Base-by-base conservation (phyloP, 345 rosid species). In the Turnera subulata region DNA sequence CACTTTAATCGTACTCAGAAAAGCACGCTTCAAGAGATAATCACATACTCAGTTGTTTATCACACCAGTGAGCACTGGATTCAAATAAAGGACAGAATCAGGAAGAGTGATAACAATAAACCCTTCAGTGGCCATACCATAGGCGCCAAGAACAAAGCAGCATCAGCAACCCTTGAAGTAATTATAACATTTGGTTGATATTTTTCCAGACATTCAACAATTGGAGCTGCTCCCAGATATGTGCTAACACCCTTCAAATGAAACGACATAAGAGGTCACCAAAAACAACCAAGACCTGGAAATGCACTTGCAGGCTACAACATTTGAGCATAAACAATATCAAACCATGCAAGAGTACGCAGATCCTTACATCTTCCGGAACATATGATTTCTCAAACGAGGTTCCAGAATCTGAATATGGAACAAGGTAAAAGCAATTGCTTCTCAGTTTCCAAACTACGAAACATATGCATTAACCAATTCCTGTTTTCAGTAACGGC, bases 201-300 rank as follows among this genome's bases (percentile, higher is more conserved):
- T 70, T 75, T 88, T 52, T 86, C 95, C 50, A 91, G 82, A 62
- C 96, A 91, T 75, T 84, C 87, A 64, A 91, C 96, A 68, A 91
- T 82, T 1, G 96, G 96, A 68, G 87, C 90, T 54, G 96, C 96
- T 76, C 98, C 98, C 55, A 91, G 78, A 77, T 91, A 91, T 23
- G 98, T 88, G 76, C 96, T 78, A 49, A 71, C 53, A 40, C 95
- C 96, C 96, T 91, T 79, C 66, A 69, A 35, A 67, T 40, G 67
- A 50, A 23, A 64, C 24, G 47, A 52, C 39, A 53, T 15, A 63
- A 65, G 17, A 9, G 37, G 12, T 42, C n/a, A 8, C n/a, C 45
- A 29, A 29, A 29, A 29, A 4, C 8, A 29, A 29, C 35, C 35
- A 29, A 8, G 5, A 29, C 4, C 35, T 29, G 35, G 4, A 29